Percentiles rank a stretch among this genome's conserved stretches.
Evolutionary conservation across 768 basidiomycete genomes (phyloP).

Genomic region (Termitomyces bulborhizus): DNA sequence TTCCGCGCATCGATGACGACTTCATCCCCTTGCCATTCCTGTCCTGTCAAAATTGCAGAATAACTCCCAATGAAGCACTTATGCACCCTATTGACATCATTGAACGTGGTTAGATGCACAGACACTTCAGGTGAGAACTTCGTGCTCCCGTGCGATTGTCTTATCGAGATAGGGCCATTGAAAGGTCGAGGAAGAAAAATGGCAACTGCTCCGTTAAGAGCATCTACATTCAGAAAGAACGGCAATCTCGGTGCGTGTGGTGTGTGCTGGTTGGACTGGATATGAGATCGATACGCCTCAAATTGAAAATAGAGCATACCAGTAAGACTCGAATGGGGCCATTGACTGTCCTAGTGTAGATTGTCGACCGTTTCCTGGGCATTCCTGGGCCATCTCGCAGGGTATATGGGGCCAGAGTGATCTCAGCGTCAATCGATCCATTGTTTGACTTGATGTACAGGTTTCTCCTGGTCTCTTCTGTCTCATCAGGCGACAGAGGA

Average conservation of each 20-base stretch:
- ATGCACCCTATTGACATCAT: constrained; percentile 22
- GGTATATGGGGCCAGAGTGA: constrained; percentile 26
- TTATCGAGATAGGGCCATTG: constrained; percentile 26
- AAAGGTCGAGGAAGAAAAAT: constrained; percentile 36
- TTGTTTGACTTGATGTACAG: constrained; percentile 26
- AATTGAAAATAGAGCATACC: constrained; percentile 11
- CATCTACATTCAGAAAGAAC: constrained; percentile 15
- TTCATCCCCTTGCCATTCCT: constrained; percentile 31
- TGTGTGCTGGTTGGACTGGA: constrained; percentile 13
- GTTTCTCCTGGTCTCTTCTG: constrained; percentile 33
- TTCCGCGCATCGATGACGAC: constrained; percentile 25
- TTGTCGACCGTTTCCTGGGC: constrained; percentile 8
- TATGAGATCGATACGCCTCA: background rate
- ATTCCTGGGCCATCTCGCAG: background rate
- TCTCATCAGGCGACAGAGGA: constrained; percentile 27
- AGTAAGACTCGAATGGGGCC: constrained; percentile 20
- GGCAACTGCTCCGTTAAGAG: constrained; percentile 24
- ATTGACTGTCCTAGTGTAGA: constrained; percentile 19
- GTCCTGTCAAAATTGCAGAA: constrained; percentile 11
- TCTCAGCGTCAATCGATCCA: constrained; percentile 30
- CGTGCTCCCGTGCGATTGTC: constrained; percentile 19
- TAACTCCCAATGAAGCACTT: constrained; percentile 33
- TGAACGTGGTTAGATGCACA: constrained; percentile 22
- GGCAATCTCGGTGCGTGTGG: constrained; percentile 15
- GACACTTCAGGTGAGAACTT: constrained; percentile 24